Evolutionary conservation across 192 early-diverging fungal species (phyloP).

Genomic region (Tieghemiomyces parasiticus): DNA sequence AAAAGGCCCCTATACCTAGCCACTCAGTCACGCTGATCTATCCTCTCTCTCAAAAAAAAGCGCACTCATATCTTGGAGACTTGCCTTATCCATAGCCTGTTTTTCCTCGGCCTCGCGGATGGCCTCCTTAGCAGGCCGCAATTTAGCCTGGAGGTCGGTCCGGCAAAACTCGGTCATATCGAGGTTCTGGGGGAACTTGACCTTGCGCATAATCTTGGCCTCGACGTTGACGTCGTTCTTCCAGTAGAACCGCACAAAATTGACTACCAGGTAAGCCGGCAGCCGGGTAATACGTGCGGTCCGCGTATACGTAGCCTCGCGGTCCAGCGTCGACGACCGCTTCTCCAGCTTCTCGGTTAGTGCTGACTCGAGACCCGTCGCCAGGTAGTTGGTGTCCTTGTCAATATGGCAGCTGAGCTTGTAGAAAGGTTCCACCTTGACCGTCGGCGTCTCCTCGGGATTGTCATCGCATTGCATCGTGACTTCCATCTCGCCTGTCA

Average conservation of each 20-base stretch:
- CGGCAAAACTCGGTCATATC: conserved; percentile 83
- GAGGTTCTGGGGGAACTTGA: conserved; percentile 86
- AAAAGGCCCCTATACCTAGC: too few relatives aligned
- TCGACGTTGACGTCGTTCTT: conserved; percentile 58
- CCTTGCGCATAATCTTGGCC: conserved; percentile 90
- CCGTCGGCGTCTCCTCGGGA: conserved; percentile 47
- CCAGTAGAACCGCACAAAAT: conserved; percentile 96
- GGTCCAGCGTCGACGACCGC: conserved; percentile 60
- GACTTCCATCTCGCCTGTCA: conserved; percentile 50
- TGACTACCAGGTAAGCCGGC: conserved; percentile 74
- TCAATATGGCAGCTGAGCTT: conserved; percentile 65
- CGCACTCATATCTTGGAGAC: neutral
- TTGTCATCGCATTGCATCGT: conserved; percentile 45
- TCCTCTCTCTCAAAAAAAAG: too few relatives aligned
- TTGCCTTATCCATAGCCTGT: conserved; percentile 27
- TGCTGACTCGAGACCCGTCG: conserved; percentile 28
- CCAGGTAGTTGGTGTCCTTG: conserved; percentile 24
- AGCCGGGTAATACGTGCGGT: conserved; percentile 63
- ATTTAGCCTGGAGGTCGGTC: conserved; percentile 58
- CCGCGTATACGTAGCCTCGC: conserved; percentile 67
- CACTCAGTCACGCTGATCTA: too few relatives aligned
- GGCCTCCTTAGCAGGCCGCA: conserved; percentile 40
- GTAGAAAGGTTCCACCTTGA: conserved; percentile 50
- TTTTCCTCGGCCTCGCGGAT: conserved; percentile 63
- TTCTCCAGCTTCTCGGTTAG: conserved; percentile 83